Evolutionary conservation across 208 protist genomes (phyloP).

Genomic region (Leishmania braziliensis): DNA sequence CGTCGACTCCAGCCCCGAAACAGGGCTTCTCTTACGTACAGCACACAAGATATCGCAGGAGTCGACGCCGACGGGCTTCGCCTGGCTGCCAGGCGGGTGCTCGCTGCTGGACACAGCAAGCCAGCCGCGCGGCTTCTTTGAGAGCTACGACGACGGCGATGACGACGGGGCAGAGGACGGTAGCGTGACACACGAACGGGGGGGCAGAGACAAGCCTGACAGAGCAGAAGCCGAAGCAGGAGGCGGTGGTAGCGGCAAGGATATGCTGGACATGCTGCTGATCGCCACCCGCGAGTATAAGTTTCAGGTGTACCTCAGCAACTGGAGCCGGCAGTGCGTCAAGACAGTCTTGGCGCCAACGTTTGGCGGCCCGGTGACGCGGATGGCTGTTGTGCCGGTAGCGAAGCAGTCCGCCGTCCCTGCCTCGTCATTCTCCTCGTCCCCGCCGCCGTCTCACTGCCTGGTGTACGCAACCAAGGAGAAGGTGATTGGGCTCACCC

Average conservation of each 20-base stretch:
- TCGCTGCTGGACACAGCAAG: slow-evolving; percentile 49
- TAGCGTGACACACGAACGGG: neutral
- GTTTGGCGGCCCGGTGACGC: slow-evolving; percentile 90
- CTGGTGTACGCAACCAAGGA: slow-evolving; percentile 90
- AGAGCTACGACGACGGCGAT: slow-evolving; percentile 5
- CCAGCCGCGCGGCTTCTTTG: slow-evolving; percentile 38
- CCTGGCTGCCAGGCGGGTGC: slow-evolving; percentile 63
- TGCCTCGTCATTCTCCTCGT: neutral
- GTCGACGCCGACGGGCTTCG: slow-evolving; percentile 86
- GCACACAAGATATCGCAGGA: slow-evolving; percentile 93
- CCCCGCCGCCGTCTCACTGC: slow-evolving; percentile 38
- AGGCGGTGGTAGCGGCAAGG: slow-evolving; percentile 7
- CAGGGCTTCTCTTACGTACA: slow-evolving; percentile 79
- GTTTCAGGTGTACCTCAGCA: slow-evolving; percentile 78
- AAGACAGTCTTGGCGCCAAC: slow-evolving; percentile 91
- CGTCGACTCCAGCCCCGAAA: slow-evolving; percentile 78
- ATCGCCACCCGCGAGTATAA: slow-evolving; percentile 93
- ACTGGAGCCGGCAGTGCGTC: slow-evolving; percentile 88
- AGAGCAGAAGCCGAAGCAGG: neutral
- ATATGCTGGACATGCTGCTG: slow-evolving; percentile 70
- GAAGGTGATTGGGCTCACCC: slow-evolving; percentile 92
- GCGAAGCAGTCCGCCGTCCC: neutral
- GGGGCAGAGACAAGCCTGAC: neutral
- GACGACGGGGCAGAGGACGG: neutral
- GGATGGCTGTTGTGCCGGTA: slow-evolving; percentile 53